Base-by-base conservation (phyloP, 1,284 basidiomycete genomes). In the Melampsora allii-populina region DNA sequence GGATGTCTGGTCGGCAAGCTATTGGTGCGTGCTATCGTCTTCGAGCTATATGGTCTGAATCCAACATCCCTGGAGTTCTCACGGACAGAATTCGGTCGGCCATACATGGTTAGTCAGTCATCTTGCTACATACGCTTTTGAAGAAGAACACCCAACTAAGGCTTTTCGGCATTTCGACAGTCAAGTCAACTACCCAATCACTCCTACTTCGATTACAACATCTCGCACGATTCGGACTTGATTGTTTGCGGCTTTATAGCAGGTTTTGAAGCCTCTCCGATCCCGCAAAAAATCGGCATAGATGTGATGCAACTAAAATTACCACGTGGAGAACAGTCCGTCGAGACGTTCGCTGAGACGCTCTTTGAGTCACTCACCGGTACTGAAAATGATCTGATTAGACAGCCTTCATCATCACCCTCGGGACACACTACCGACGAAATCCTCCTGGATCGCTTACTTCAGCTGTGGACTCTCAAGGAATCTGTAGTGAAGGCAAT, bases 391-490 rank as follows among this genome's bases (percentile, higher is more conserved):
- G 19, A 19, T 10, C 27, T 73, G 19, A 65, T 73, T 5, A 50
- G 46, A 71, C 53, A 24, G 27, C 53, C 53, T 56, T 56, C 53
- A 56, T 12, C n/a, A 56, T 6, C 6, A 12, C 27, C 53, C 21
- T 24, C 21, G 9, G 53, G 21, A 4, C 53, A 4, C 10, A 24
- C 36, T n/a, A 27, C 39, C 31, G 27, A 64, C 33, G 33, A 42
- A 7, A 21, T 61, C 10, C 33, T 65, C 3, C 27, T 73, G 3
- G 48, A 73, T 46, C 45, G 27, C 3, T 66, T 73, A 59, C 63
- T 73, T 29, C 69, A 73, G 56, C 42, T 73, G 9, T 73, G 69
- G 69, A 73, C 69, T n/a, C 45, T 73, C 46, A 73, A 73, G 42
- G 69, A 73, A 60, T 64, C 69, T 24, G 45, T 73, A 31, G 64